These are phyloP conservation scores for Lentinula aciculospora DNA, from an alignment of 768 basidiomycete species.

Conservation along the genomic window DNA sequence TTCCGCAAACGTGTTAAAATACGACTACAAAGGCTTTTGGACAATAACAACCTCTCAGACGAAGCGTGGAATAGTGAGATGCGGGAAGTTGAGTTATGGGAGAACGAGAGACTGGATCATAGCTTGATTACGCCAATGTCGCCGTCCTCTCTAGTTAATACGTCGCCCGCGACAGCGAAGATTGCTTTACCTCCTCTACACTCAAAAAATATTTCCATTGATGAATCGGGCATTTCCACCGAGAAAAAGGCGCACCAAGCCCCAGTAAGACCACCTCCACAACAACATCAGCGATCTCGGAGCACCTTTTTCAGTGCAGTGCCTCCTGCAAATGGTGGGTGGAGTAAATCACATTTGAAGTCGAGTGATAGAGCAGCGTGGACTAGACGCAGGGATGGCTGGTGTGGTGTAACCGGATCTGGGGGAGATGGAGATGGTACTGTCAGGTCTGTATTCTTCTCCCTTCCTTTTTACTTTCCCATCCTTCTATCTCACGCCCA, in stretches of 20 bases:
- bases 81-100: slow-evolving; percentile 69
- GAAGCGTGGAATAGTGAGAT: slow-evolving; percentile 59
- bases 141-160: neutral
- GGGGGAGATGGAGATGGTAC: slow-evolving; percentile 34
- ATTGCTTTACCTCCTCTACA: neutral
- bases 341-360: slow-evolving; percentile 39
- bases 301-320: slow-evolving; percentile 1
- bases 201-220: neutral
- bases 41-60: slow-evolving; percentile 64
- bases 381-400: slow-evolving; percentile 69
- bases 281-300: slow-evolving; percentile 7
- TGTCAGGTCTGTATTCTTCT: slow-evolving; percentile 50
- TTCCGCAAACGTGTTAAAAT: slow-evolving; percentile 16
- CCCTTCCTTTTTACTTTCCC: neutral
- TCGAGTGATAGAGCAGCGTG: slow-evolving; percentile 53
- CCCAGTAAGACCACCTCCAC: neutral
- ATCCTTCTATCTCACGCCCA: too few species aligned
- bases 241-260: neutral
- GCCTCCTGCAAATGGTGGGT: slow-evolving; percentile 13
- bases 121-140: slow-evolving; percentile 3
- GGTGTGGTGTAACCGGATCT: slow-evolving; percentile 44
- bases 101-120: slow-evolving; percentile 65
- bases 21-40: slow-evolving; percentile 36
- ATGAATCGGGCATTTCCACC: neutral
- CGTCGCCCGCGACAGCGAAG: neutral